phyloP scores from a whole-genome alignment of 306 rosid genomes.

The Begonia peltatifolia region DNA sequence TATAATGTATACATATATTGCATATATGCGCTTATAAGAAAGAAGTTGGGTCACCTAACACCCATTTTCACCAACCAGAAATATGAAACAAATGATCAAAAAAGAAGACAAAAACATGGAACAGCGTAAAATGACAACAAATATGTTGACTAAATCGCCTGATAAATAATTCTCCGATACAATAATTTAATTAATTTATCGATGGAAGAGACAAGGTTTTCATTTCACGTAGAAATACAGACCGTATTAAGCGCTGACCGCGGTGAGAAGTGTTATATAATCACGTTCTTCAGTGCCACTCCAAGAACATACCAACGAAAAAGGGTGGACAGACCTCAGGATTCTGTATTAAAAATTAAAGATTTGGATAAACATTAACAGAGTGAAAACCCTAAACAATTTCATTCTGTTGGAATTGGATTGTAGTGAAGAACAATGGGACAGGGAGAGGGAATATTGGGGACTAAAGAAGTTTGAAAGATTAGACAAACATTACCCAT shows the following conservation, averaged over 20 bases:
- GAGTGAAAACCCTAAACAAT: constrained; percentile 17
- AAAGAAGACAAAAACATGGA: too few relatives aligned
- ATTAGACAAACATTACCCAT: constrained; percentile 46
- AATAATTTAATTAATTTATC: background rate
- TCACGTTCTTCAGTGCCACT: too few relatives aligned
- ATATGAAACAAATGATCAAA: too few relatives aligned
- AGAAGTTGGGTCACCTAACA: too few relatives aligned
- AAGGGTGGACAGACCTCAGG: constrained; percentile 6
- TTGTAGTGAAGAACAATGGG: constrained; percentile 31
- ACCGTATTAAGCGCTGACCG: constrained; percentile 99
- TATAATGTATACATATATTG: too few relatives aligned
- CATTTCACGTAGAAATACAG: constrained; percentile 75
- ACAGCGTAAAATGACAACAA: too few relatives aligned
- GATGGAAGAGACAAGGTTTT: background rate
- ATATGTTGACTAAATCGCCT: constrained; percentile 3
- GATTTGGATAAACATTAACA: constrained; percentile 7
- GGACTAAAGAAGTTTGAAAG: constrained; percentile 15
- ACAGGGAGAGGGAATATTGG: constrained; percentile 97
- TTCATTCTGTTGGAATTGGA: constrained; percentile 7
- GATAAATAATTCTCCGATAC: background rate
- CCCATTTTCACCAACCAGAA: too few relatives aligned
- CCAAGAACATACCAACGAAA: too few relatives aligned
- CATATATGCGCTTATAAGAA: too few relatives aligned
- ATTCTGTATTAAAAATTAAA: constrained; percentile 25
- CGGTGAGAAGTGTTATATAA: too few relatives aligned